A percentile compares a stretch with the other conserved stretches of the same genome.
phyloP scores from a whole-genome alignment of 1,139 yeast species.

The Candida tetrigidarum region DNA sequence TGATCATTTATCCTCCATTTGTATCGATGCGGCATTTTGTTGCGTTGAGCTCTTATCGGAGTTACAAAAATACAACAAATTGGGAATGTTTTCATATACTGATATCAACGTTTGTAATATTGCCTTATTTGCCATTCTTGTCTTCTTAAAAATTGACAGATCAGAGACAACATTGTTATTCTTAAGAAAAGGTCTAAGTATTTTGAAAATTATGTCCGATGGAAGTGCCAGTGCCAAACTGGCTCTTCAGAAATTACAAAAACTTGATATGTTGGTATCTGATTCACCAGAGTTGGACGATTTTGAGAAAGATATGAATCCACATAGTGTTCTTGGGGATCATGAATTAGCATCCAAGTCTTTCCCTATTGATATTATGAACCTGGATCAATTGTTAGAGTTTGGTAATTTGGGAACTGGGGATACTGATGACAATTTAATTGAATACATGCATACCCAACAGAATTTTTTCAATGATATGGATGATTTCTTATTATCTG shows the following conservation, averaged over 20 bases:
- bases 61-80: constrained; percentile 19
- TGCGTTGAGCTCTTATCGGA: constrained; percentile 20
- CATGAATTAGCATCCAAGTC: constrained; percentile 15
- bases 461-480: constrained; percentile 13
- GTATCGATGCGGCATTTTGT: constrained; percentile 24
- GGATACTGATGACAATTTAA: constrained; percentile 8
- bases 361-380: constrained; percentile 12
- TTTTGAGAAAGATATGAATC: constrained; percentile 12
- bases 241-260: constrained; percentile 13
- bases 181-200: constrained; percentile 22
- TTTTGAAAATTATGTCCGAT: constrained; percentile 20
- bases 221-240: constrained; percentile 23
- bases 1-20: constrained; percentile 22
- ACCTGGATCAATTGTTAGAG: constrained; percentile 10
- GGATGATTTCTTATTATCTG: constrained; percentile 13
- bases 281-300: constrained; percentile 16
- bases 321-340: constrained; percentile 13
- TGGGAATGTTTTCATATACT: constrained; percentile 23
- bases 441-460: constrained; percentile 11
- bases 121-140: constrained; percentile 21
- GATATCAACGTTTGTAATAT: constrained; percentile 23
- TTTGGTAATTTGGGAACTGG: constrained; percentile 10
- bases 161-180: constrained; percentile 21
- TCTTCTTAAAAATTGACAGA: constrained; percentile 21
- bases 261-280: constrained; percentile 14